These are phyloP conservation scores for Paraurostyla sp. DNA, from an alignment of 73 alveolate species.

Conservation along the genomic window DNA sequence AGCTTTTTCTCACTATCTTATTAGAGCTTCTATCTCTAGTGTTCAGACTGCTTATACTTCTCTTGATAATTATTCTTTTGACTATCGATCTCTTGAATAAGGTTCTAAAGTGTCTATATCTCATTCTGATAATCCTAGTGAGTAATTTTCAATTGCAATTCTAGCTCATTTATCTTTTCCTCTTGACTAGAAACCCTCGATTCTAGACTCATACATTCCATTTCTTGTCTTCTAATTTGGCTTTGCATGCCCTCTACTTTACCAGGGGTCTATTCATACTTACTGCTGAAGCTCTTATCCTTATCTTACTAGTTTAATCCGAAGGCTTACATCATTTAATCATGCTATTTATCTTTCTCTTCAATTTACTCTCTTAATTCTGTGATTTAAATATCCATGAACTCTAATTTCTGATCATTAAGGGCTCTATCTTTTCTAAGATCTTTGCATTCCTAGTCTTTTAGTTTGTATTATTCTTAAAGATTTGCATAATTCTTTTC, in stretches of 20 bases:
- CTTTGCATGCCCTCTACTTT: not conserved
- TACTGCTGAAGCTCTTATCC: not conserved
- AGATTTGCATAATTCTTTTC: not conserved
- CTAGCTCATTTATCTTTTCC: conserved; percentile 21
- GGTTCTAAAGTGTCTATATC: not conserved
- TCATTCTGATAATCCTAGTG: conserved; percentile 55
- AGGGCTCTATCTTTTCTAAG: conserved; percentile 50
- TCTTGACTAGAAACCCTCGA: too few species aligned
- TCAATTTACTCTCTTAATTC: conserved; percentile 45
- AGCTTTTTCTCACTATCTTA: conserved; percentile 52
- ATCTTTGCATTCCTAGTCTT: conserved; percentile 35
- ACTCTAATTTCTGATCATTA: conserved; percentile 60
- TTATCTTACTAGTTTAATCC: conserved; percentile 42
- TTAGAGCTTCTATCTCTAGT: conserved; percentile 8
- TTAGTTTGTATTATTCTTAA: not conserved
- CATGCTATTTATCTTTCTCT: conserved; percentile 61
- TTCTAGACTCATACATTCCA: too few species aligned
- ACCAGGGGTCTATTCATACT: not conserved
- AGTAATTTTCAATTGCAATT: conserved; percentile 13
- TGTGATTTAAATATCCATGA: conserved; percentile 38
- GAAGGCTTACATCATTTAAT: conserved; percentile 61
- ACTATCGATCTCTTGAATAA: conserved; percentile 10
- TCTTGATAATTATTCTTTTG: conserved; percentile 37
- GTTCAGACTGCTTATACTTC: conserved; percentile 51
- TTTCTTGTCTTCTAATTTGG: not conserved